Percentiles rank a stretch among this genome's conserved stretches.
phyloP scores from a whole-genome alignment of 2,329 filamentous ascomycete species.

The Colletotrichum lindemuthianum region DNA sequence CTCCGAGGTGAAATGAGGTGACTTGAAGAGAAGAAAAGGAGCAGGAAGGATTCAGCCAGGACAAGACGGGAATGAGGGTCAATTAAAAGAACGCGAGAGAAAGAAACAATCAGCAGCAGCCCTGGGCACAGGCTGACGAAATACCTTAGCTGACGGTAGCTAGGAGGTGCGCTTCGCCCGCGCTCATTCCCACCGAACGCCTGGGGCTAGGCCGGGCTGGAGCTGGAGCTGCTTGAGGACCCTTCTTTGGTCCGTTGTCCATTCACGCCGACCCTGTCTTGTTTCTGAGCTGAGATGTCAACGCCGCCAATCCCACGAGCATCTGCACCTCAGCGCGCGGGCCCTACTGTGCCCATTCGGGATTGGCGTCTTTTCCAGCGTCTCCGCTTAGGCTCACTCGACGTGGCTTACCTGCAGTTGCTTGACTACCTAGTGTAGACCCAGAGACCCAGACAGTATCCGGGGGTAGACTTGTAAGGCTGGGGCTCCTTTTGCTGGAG shows the following conservation, averaged over 20 bases:
- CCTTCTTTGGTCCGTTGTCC: slow-evolving; percentile 25
- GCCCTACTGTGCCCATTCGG: slow-evolving; percentile 5
- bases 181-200: neutral
- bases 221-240: slow-evolving; percentile 4
- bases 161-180: too few species aligned
- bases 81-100: slow-evolving; percentile 15
- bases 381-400: slow-evolving; percentile 25
- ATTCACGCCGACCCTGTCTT: slow-evolving; percentile 15
- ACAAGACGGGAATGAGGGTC: slow-evolving; percentile 26
- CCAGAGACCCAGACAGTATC: slow-evolving; percentile 15
- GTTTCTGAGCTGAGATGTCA: slow-evolving; percentile 30
- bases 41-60: neutral
- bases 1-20: neutral
- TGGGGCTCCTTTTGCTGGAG: slow-evolving; percentile 9
- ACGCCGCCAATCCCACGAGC: slow-evolving; percentile 27
- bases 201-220: slow-evolving; percentile 13
- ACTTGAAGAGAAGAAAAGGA: slow-evolving; percentile 5
- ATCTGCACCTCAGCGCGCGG: slow-evolving; percentile 28
- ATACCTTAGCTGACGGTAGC: neutral
- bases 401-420: slow-evolving; percentile 25
- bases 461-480: slow-evolving; percentile 11
- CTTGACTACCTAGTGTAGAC: too few species aligned
- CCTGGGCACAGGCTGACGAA: neutral
- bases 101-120: neutral
- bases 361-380: slow-evolving; percentile 14